Evolutionary conservation across 2,329 filamentous ascomycete genomes (phyloP).

Genomic region (Botrytis tulipae): DNA sequence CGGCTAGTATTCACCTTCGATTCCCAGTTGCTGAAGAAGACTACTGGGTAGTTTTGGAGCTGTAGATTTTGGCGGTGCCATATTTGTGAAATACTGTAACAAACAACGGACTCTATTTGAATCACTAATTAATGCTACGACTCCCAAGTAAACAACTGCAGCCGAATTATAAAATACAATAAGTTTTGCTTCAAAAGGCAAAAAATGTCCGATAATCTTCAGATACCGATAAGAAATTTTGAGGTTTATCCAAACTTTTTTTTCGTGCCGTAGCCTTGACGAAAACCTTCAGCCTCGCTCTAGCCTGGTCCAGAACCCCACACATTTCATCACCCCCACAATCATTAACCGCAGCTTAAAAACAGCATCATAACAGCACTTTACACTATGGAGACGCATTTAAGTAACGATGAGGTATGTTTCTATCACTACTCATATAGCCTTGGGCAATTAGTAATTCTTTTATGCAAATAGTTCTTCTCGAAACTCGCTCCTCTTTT

Average conservation of each 20-base stretch:
- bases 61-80: slow-evolving; percentile 37
- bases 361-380: slow-evolving; percentile 15
- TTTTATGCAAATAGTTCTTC: slow-evolving; percentile 63
- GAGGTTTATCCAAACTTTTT: slow-evolving; percentile 16
- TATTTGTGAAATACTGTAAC: slow-evolving; percentile 17
- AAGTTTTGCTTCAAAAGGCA: neutral
- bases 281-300: slow-evolving; percentile 11
- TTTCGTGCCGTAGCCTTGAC: slow-evolving; percentile 14
- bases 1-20: slow-evolving; percentile 33
- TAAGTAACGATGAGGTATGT: slow-evolving; percentile 61
- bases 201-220: neutral
- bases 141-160: neutral
- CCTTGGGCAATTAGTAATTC: neutral
- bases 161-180: neutral
- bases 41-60: slow-evolving; percentile 45
- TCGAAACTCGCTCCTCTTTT: slow-evolving; percentile 18
- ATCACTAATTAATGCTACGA: neutral
- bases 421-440: neutral
- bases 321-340: slow-evolving; percentile 25
- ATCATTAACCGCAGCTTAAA: slow-evolving; percentile 20
- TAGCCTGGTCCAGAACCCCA: slow-evolving; percentile 19
- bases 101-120: neutral
- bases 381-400: slow-evolving; percentile 44
- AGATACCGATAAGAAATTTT: slow-evolving; percentile 16
- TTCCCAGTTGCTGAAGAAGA: slow-evolving; percentile 47